Evolutionary conservation across 2,329 filamentous ascomycete genomes (phyloP).

Genomic region (Penicillium decumbens): DNA sequence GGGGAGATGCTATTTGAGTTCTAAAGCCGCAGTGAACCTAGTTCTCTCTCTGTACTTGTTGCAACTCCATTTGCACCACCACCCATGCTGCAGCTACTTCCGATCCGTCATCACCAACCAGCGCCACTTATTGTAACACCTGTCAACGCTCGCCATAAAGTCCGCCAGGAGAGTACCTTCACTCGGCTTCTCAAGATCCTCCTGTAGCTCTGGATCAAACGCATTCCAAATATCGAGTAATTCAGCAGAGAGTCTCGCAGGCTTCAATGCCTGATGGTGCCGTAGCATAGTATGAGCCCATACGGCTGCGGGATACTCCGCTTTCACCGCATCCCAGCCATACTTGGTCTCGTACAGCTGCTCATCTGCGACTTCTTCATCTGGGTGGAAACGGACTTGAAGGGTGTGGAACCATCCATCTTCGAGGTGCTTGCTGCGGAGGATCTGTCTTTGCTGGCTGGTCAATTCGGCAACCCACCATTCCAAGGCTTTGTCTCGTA

Average conservation of each 20-base stretch:
- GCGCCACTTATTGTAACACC: neutral
- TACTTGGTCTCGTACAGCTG: neutral
- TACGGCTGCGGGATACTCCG: neutral
- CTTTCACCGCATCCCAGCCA: neutral
- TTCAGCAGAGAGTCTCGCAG: neutral
- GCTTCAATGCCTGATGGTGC: neutral
- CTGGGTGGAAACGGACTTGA: neutral
- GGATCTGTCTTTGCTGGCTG: neutral
- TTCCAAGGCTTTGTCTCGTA: neutral
- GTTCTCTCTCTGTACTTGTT: neutral
- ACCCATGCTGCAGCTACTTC: neutral
- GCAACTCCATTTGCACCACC: neutral
- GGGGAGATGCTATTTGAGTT: neutral
- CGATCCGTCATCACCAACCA: neutral
- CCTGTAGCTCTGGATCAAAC: neutral
- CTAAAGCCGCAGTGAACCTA: neutral
- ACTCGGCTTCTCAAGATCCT: neutral
- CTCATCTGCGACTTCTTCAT: neutral
- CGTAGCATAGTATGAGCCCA: conserved; percentile 4
- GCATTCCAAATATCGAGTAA: neutral
- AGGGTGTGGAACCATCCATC: neutral
- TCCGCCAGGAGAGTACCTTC: neutral
- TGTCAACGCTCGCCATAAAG: neutral
- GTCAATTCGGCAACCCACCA: conserved; percentile 1
- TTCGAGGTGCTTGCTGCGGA: neutral